A percentile compares a stretch with the other conserved stretches of the same genome.
phyloP scores from a whole-genome alignment of 2,329 filamentous ascomycete genomes.

The Pleurostoma richardsiae region DNA sequence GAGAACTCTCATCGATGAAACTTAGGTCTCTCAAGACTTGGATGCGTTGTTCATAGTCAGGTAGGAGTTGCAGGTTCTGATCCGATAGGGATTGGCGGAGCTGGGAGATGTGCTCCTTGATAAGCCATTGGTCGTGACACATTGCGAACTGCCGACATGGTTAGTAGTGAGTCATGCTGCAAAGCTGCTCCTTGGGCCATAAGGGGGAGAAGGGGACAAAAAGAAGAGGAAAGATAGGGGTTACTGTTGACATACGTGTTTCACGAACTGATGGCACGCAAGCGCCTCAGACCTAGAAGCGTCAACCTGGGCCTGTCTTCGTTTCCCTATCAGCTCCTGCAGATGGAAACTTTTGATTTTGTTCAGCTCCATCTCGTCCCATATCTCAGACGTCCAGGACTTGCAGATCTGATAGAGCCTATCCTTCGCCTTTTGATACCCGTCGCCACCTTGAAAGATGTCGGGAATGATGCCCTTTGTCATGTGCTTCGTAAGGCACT shows the following conservation, averaged over 20 bases:
- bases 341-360: constrained; percentile 79
- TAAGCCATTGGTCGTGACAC: constrained; percentile 94
- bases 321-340: constrained; percentile 71
- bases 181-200: too few species aligned
- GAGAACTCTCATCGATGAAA: constrained; percentile 82
- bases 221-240: background rate
- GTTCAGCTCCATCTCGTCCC: constrained; percentile 79
- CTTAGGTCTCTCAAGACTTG: constrained; percentile 85
- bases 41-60: constrained; percentile 94
- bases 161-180: constrained; percentile 1
- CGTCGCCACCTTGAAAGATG: constrained; percentile 49
- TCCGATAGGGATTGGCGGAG: constrained; percentile 88
- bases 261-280: constrained; percentile 72
- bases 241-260: constrained; percentile 64
- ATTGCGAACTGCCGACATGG: constrained; percentile 73
- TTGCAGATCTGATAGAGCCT: constrained; percentile 64
- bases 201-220: background rate
- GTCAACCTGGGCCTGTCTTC: constrained; percentile 56
- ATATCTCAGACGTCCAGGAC: constrained; percentile 69
- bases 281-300: constrained; percentile 63
- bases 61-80: constrained; percentile 90
- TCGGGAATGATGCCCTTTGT: constrained; percentile 55
- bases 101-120: constrained; percentile 87
- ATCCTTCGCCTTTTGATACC: constrained; percentile 52
- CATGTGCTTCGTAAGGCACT: constrained; percentile 73